Evolutionary conservation across 768 basidiomycete species (phyloP).

Genomic region (Lyophyllum decastes): DNA sequence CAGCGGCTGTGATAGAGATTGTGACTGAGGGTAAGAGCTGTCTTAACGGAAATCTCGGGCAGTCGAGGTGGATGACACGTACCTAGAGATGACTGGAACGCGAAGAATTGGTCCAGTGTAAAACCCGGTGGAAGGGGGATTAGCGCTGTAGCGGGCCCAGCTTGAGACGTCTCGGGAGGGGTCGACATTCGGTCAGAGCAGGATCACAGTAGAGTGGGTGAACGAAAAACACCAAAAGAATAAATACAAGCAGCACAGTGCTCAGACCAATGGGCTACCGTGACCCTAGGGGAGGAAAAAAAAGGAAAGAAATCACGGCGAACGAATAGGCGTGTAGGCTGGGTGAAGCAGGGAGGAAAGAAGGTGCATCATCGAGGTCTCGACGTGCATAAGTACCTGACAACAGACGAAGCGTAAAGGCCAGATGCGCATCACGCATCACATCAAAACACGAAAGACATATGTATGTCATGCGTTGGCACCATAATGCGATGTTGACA

Average conservation of each 20-base stretch:
- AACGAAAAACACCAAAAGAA: not conserved
- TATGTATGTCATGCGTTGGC: too few species aligned
- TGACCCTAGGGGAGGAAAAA: not conserved
- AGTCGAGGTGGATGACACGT: not conserved
- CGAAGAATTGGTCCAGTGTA: conserved; percentile 10
- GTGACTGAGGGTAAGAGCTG: not conserved
- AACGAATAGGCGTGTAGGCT: not conserved
- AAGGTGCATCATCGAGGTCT: not conserved
- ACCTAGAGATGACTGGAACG: conserved; percentile 13
- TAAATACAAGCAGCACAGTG: not conserved
- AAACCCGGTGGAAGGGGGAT: conserved; percentile 15
- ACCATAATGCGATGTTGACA: not conserved
- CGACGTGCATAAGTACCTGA: not conserved
- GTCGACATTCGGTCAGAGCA: not conserved
- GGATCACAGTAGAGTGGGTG: not conserved
- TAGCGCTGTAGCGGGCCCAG: conserved; percentile 1
- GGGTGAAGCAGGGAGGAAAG: not conserved
- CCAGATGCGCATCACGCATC: not conserved
- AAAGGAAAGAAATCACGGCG: not conserved
- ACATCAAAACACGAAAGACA: not conserved
- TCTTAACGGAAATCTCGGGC: too few species aligned
- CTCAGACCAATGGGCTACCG: not conserved
- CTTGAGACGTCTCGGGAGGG: not conserved
- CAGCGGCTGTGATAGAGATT: conserved; percentile 13
- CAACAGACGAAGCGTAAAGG: not conserved